Evolutionary conservation across 129 eudicot genomes (phyloP).

Genomic region (Chrysanthemum makinoi): DNA sequence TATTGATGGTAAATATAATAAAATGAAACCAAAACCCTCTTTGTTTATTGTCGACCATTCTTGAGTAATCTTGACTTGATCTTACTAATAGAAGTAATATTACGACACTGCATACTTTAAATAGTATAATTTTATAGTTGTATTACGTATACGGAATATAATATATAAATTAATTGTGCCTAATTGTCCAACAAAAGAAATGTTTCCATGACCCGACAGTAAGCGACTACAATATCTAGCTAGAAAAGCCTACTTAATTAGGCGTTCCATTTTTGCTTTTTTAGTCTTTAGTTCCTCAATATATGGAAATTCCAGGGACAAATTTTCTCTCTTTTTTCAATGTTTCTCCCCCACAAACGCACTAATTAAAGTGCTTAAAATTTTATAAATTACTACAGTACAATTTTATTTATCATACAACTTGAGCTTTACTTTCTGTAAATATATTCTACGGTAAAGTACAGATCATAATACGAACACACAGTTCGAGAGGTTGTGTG

Average conservation of each 20-base stretch:
- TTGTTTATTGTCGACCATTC: background rate
- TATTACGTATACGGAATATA: background rate
- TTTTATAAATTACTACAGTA: too few relatives aligned
- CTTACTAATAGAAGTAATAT: background rate
- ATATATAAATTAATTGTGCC: background rate
- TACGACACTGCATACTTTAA: background rate
- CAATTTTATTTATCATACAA: too few relatives aligned
- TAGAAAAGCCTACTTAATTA: slow-evolving; percentile 18
- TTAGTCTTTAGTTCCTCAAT: slow-evolving; percentile 30
- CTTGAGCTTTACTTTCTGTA: too few relatives aligned
- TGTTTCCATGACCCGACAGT: slow-evolving; percentile 36
- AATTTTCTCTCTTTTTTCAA: background rate
- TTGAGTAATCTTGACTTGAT: background rate
- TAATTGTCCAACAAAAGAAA: background rate
- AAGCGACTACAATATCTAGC: slow-evolving; percentile 1
- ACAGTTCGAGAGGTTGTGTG: too few relatives aligned
- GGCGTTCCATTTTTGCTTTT: slow-evolving; percentile 28
- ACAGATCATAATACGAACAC: too few relatives aligned
- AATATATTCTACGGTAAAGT: too few relatives aligned
- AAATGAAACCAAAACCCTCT: background rate
- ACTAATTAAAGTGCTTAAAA: too few relatives aligned
- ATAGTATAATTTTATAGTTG: too few relatives aligned
- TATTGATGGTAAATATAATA: background rate
- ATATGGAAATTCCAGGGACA: slow-evolving; percentile 18
- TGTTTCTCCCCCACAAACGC: too few relatives aligned